Conservation (phyloP, 2,329 filamentous ascomycete genomes). For the Ceratocystis papillata region DNA sequence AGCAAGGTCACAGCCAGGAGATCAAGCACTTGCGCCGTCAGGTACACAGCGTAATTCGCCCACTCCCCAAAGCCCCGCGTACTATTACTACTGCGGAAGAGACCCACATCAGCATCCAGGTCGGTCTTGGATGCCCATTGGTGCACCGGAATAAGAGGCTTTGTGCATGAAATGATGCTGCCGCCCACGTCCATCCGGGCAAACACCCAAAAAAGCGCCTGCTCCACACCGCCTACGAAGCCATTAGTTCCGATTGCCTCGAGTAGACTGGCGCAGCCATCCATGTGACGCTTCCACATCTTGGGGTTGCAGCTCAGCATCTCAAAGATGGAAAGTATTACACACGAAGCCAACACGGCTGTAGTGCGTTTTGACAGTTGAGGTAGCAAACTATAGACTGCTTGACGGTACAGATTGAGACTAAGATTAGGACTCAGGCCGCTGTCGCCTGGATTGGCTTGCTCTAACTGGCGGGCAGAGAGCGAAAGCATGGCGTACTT, state of each 20-base stretch:
- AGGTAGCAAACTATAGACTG: constrained; percentile 40
- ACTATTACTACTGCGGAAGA: constrained; percentile 31
- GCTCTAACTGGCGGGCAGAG: constrained; percentile 42
- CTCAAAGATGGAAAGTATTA: constrained; percentile 44
- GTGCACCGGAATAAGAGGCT: constrained; percentile 39
- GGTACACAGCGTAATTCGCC: constrained; percentile 42
- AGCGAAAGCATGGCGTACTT: constrained; percentile 42
- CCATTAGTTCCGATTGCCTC: constrained; percentile 42
- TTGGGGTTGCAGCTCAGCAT: constrained; percentile 42
- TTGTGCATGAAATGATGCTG: constrained; percentile 42
- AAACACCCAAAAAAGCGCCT: constrained; percentile 46
- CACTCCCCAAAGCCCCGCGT: constrained; percentile 36
- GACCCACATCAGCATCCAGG: constrained; percentile 30
- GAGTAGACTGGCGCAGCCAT: constrained; percentile 42
- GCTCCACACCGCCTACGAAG: constrained; percentile 39
- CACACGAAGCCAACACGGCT: constrained; percentile 42
- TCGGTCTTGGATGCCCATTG: constrained; percentile 36
- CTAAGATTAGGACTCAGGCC: constrained; percentile 28
- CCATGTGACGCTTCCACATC: constrained; percentile 42
- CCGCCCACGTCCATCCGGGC: constrained; percentile 45
- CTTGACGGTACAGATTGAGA: constrained; percentile 41
- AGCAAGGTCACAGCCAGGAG: constrained; percentile 30
- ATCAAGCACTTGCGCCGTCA: constrained; percentile 37
- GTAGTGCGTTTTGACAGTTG: constrained; percentile 39
- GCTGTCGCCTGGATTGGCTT: constrained; percentile 30